These are phyloP conservation scores for Botryosphaeria dothidea DNA, from an alignment of 2,329 filamentous ascomycete genomes.

Conservation along the genomic window DNA sequence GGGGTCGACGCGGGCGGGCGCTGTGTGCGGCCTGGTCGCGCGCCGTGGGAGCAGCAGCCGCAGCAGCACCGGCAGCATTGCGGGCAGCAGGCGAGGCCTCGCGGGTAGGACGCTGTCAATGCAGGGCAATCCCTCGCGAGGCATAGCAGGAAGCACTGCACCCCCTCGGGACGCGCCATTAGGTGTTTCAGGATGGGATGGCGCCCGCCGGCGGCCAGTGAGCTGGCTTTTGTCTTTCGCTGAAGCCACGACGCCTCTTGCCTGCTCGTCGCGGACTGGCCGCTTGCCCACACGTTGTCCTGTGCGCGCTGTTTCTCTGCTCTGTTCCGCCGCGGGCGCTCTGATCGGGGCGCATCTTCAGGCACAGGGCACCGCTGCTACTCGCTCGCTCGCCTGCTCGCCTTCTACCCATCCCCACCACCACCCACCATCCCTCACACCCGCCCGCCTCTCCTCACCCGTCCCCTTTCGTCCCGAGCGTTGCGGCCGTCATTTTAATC, in stretches of 20 bases:
- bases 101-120: not conserved
- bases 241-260: conserved; percentile 14
- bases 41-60: too few species aligned
- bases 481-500: conserved; percentile 18
- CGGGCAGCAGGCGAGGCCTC: too few species aligned
- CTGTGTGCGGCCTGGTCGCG: not conserved
- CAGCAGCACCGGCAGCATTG: not conserved
- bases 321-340: not conserved
- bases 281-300: conserved; percentile 2
- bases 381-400: conserved; percentile 1
- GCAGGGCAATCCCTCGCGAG: conserved; percentile 4
- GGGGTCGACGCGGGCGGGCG: not conserved
- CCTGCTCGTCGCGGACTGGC: not conserved
- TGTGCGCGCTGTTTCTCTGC: conserved; percentile 12
- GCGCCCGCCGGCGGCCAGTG: conserved; percentile 14
- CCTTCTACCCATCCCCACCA: not conserved
- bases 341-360: conserved; percentile 12
- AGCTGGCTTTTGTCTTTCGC: conserved; percentile 9
- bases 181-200: conserved; percentile 3
- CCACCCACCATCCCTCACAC: not conserved
- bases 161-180: conserved; percentile 11
- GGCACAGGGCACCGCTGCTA: conserved; percentile 5
- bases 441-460: not conserved
- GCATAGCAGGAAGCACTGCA: not conserved
- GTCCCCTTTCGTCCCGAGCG: conserved; percentile 12